A percentile compares a stretch with the other conserved stretches of the same genome.
Evolutionary conservation across 1,284 basidiomycete species (phyloP).

Genomic region (Ganoderma lingzhi): DNA sequence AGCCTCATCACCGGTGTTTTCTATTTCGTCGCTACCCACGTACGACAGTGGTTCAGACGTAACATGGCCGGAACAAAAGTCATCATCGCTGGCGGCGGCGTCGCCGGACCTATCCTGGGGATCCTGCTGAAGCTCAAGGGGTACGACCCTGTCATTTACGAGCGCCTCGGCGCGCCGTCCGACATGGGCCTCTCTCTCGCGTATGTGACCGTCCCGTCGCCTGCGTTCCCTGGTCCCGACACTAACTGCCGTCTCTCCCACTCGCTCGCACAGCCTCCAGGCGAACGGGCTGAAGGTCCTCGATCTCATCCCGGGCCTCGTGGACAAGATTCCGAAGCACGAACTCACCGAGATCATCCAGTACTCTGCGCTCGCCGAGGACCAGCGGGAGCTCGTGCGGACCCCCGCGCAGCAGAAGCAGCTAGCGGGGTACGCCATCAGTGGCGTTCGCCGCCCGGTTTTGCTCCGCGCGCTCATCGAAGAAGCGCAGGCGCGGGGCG

Average conservation of each 20-base stretch:
- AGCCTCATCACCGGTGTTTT: background rate
- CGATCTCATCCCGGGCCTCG: conserved; percentile 48
- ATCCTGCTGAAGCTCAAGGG: conserved; percentile 52
- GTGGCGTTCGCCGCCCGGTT: conserved; percentile 44
- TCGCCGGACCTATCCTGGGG: conserved; percentile 57
- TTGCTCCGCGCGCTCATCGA: conserved; percentile 47
- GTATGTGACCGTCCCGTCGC: conserved; percentile 36
- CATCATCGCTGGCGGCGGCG: conserved; percentile 52
- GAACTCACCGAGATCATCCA: conserved; percentile 36
- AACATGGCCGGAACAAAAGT: conserved; percentile 40
- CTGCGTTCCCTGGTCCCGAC: background rate
- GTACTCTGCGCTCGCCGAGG: conserved; percentile 44
- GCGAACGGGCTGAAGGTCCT: conserved; percentile 52
- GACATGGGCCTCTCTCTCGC: conserved; percentile 48
- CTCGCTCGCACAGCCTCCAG: conserved; percentile 44
- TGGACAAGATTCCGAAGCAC: conserved; percentile 44
- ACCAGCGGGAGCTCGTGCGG: conserved; percentile 43
- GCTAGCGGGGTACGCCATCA: conserved; percentile 36
- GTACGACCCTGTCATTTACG: conserved; percentile 52
- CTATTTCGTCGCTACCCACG: background rate
- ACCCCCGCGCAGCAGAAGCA: conserved; percentile 33
- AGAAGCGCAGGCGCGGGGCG: conserved; percentile 44
- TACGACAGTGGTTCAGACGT: background rate
- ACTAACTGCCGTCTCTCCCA: conserved; percentile 35
- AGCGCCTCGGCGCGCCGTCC: conserved; percentile 42